A percentile compares a stretch with the other conserved stretches of the same genome.
Conservation (phyloP, 2,329 filamentous ascomycete species). For the Acrodontium crateriforme region DNA sequence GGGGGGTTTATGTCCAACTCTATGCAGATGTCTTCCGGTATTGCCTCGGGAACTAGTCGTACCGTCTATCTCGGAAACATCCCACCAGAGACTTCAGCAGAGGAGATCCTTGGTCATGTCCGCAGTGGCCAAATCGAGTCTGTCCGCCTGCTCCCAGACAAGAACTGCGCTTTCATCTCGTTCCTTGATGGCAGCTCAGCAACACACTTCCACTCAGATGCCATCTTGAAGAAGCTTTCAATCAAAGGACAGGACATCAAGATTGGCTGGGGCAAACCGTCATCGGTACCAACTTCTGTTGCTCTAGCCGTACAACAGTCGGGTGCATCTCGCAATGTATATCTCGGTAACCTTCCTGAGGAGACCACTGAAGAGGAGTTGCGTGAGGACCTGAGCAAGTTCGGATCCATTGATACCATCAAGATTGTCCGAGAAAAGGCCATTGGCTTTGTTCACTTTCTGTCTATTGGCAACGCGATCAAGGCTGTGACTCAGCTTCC, state of each 20-base stretch:
- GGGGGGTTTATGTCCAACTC: constrained; percentile 40
- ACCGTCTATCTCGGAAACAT: constrained; percentile 98
- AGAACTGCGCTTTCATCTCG: constrained; percentile 99
- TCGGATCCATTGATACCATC: constrained; percentile 89
- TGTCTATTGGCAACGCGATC: constrained; percentile 95
- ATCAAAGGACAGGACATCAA: constrained; percentile 99
- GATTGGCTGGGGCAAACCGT: constrained; percentile 98
- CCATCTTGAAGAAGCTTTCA: constrained; percentile 97
- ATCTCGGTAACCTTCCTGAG: constrained; percentile 83
- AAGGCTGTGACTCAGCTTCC: constrained; percentile 94
- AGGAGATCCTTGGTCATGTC: constrained; percentile 93
- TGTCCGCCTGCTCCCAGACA: constrained; percentile 90
- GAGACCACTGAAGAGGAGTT: constrained; percentile 85
- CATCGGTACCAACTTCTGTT: constrained; percentile 92
- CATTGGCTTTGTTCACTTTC: constrained; percentile 94
- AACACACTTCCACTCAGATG: constrained; percentile 98
- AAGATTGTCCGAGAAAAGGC: constrained; percentile 97
- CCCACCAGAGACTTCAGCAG: constrained; percentile 88
- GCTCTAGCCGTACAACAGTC: constrained; percentile 96
- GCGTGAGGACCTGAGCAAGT: constrained; percentile 88
- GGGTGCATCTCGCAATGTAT: constrained; percentile 91
- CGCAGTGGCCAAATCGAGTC: constrained; percentile 97
- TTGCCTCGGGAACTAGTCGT: constrained; percentile 80
- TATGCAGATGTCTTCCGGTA: constrained; percentile 43
- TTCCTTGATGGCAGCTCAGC: constrained; percentile 96